Evolutionary conservation across 345 rosid genomes (phyloP), one percentile per base, ranked within the genome.

Genomic region (Jatropha curcas): DNA sequence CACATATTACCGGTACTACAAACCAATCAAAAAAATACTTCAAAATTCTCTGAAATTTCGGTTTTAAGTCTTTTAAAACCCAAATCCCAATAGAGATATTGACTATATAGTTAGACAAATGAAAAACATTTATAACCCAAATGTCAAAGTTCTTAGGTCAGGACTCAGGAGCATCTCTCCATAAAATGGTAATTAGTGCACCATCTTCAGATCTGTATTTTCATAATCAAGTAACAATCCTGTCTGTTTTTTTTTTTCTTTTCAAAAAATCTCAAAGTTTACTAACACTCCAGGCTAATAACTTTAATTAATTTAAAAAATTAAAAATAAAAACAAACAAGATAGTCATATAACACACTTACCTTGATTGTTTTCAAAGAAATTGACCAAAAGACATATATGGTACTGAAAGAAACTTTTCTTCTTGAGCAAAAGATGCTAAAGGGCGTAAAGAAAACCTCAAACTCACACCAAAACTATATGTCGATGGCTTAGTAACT

Each of bases 351-450:
- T n/a, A n/a, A n/a, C n/a, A n/a, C 22, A 51, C 22, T 8, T 73
- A 78, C 83, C 83, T 83, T 79, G 80, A 14, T 20, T n/a, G 20
- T 65, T n/a, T n/a, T n/a, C n/a, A 48, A 83, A 64, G 83, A 61
- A 52, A 82, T 73, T 63, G 77, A 79, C 73, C 61, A 53, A 5
- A 64, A 72, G 14, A 60, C n/a, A n/a, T n/a, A n/a, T n/a, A n/a
- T 25, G 63, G 16, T 24, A 64, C 46, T 30, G 4, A 35, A 27
- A 33, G 67, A 55, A 1, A 39, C 83, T 83, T 80, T 88, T 81
- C 88, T 84, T 84, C 74, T 76, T 77, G 77, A 74, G 76, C 81
- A 86, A 81, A 83, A 80, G 79, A 84, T 76, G 80, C 79, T 79
- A 79, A 59, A 68, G 30, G 25, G 7, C 7, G 34, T 31, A 0